phyloP scores from a whole-genome alignment of 2,329 filamentous ascomycete genomes.

The Penicillium sp. region DNA sequence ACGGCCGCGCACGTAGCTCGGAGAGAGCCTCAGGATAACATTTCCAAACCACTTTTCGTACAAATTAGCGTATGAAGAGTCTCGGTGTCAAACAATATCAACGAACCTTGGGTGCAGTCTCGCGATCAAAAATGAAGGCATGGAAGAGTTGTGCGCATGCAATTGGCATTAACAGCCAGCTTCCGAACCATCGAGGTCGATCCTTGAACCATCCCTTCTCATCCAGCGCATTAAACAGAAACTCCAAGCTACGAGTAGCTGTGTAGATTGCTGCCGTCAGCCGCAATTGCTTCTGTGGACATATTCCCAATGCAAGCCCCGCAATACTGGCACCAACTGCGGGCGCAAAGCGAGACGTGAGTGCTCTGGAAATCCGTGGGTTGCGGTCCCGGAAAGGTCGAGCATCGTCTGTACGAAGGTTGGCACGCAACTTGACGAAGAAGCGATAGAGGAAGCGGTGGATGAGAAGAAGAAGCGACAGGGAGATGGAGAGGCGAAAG shows the following conservation, averaged over 20 bases:
- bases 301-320: slow-evolving; percentile 71
- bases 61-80: slow-evolving; percentile 15
- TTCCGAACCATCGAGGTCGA: slow-evolving; percentile 75
- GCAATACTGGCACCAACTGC: slow-evolving; percentile 81
- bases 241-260: slow-evolving; percentile 73
- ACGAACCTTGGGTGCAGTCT: slow-evolving; percentile 58
- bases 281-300: slow-evolving; percentile 61
- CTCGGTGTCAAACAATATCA: too few relatives aligned
- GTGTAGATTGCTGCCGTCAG: slow-evolving; percentile 74
- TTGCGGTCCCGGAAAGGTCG: slow-evolving; percentile 74
- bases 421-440: slow-evolving; percentile 67
- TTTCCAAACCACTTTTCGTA: slow-evolving; percentile 46
- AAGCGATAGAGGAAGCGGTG: slow-evolving; percentile 87
- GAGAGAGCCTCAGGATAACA: slow-evolving; percentile 62
- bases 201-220: slow-evolving; percentile 59
- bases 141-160: slow-evolving; percentile 68
- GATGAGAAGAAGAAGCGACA: slow-evolving; percentile 76
- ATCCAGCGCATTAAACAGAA: slow-evolving; percentile 74
- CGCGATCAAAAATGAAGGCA: slow-evolving; percentile 66
- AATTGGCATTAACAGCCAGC: slow-evolving; percentile 70
- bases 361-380: slow-evolving; percentile 60
- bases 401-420: slow-evolving; percentile 70
- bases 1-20: slow-evolving; percentile 66
- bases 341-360: slow-evolving; percentile 77
- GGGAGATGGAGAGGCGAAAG: slow-evolving; percentile 67